A percentile compares a stretch with the other conserved stretches of the same genome.
Conservation (phyloP, 768 basidiomycete species). For the Hypsizygus marmoreus region DNA sequence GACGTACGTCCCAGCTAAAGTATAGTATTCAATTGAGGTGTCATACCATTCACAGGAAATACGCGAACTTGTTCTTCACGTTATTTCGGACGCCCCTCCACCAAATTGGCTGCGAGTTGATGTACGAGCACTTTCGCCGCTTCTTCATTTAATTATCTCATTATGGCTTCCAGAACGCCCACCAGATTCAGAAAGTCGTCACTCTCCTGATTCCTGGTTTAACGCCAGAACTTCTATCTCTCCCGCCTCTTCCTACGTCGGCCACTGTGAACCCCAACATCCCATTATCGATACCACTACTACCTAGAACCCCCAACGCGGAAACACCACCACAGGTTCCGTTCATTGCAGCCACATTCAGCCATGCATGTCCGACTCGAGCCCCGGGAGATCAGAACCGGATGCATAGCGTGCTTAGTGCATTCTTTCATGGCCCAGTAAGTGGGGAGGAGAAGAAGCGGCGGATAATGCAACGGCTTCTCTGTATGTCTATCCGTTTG, state of each 20-base stretch:
- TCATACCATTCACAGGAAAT: slow-evolving; percentile 61
- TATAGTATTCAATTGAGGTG: not conserved
- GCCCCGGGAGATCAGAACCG: slow-evolving; percentile 87
- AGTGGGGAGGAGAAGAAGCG: slow-evolving; percentile 79
- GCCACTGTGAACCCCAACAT: slow-evolving; percentile 56
- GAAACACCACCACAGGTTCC: slow-evolving; percentile 44
- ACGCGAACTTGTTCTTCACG: slow-evolving; percentile 81
- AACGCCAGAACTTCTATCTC: slow-evolving; percentile 67
- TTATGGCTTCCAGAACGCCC: slow-evolving; percentile 56
- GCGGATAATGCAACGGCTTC: slow-evolving; percentile 44
- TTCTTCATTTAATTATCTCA: slow-evolving; percentile 5
- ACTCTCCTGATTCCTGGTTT: slow-evolving; percentile 85
- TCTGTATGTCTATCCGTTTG: slow-evolving; percentile 31
- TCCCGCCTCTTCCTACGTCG: slow-evolving; percentile 72
- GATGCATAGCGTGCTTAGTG: slow-evolving; percentile 83
- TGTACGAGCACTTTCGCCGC: slow-evolving; percentile 44
- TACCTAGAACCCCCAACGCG: slow-evolving; percentile 24
- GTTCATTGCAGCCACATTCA: slow-evolving; percentile 80
- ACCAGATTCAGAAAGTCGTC: slow-evolving; percentile 76
- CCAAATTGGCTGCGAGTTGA: slow-evolving; percentile 87
- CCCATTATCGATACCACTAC: slow-evolving; percentile 43
- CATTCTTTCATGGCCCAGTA: slow-evolving; percentile 82
- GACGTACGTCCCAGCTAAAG: slow-evolving; percentile 53
- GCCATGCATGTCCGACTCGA: slow-evolving; percentile 89
- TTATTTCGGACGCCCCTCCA: slow-evolving; percentile 80